A percentile compares a stretch with the other conserved stretches of the same genome.
Evolutionary conservation across 2,329 filamentous ascomycete genomes (phyloP).

Genomic region (Exophiala viscosa): DNA sequence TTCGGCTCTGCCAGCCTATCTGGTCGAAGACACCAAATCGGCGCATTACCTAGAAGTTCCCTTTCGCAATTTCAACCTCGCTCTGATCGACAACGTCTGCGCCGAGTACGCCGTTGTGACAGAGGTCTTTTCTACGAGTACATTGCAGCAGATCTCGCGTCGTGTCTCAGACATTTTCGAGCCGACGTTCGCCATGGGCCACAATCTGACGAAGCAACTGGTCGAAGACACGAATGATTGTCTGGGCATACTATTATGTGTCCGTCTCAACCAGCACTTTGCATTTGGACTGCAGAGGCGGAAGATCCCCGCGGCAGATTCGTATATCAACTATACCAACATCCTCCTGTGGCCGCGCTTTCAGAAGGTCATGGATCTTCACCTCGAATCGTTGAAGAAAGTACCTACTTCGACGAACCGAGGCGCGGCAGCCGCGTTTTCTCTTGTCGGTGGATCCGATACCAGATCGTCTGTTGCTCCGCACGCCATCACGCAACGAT

Average conservation of each 20-base stretch:
- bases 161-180: conserved; percentile 88
- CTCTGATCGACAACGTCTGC: conserved; percentile 86
- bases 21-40: conserved; percentile 84
- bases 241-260: conserved; percentile 82
- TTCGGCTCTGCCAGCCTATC: conserved; percentile 75
- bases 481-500: conserved; percentile 89
- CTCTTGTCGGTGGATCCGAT: conserved; percentile 51
- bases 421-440: conserved; percentile 48
- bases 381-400: conserved; percentile 79
- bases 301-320: conserved; percentile 82
- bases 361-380: conserved; percentile 87
- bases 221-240: conserved; percentile 76
- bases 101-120: conserved; percentile 94
- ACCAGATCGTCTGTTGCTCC: conserved; percentile 72
- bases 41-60: conserved; percentile 84
- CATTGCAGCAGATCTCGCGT: conserved; percentile 69
- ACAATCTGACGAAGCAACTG: conserved; percentile 69
- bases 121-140: conserved; percentile 76
- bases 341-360: conserved; percentile 97
- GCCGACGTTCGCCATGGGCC: conserved; percentile 80
- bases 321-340: conserved; percentile 88
- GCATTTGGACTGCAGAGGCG: conserved; percentile 91
- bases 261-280: conserved; percentile 87
- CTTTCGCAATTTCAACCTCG: conserved; percentile 92
- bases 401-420: conserved; percentile 46